Evolutionary conservation across 2,329 filamentous ascomycete genomes (phyloP).

Genomic region (Trichoderma sp.): DNA sequence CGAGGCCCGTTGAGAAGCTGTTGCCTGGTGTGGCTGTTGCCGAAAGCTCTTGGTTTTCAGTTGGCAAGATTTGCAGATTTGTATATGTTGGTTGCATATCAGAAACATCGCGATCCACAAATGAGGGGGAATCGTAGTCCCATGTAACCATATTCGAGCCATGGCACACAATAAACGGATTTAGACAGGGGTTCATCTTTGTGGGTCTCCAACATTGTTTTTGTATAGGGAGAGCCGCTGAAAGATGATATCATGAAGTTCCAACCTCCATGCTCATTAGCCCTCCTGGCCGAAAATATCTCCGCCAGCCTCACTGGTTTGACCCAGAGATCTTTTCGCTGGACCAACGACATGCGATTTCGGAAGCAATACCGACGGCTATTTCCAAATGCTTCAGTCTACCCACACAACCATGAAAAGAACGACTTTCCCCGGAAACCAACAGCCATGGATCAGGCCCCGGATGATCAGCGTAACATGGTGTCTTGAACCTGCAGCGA

Average conservation of each 20-base stretch:
- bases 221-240: background rate
- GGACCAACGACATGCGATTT: background rate
- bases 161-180: background rate
- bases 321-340: background rate
- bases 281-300: background rate
- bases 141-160: slow-evolving; percentile 13
- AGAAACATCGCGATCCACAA: slow-evolving; percentile 8
- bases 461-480: slow-evolving; percentile 23
- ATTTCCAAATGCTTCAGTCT: background rate
- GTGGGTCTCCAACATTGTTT: background rate
- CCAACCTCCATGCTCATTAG: background rate
- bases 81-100: background rate
- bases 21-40: background rate
- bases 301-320: background rate
- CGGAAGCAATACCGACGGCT: slow-evolving; percentile 17
- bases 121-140: slow-evolving; percentile 13
- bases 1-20: background rate
- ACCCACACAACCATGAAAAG: background rate
- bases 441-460: background rate
- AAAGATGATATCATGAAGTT: slow-evolving; percentile 13
- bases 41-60: background rate
- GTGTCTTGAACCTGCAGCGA: slow-evolving; percentile 25
- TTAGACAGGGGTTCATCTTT: slow-evolving; percentile 8
- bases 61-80: background rate
- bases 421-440: background rate